Evolutionary conservation across 345 rosid species (phyloP), one percentile per base, ranked within the genome.

Genomic region (Heritiera littoralis): DNA sequence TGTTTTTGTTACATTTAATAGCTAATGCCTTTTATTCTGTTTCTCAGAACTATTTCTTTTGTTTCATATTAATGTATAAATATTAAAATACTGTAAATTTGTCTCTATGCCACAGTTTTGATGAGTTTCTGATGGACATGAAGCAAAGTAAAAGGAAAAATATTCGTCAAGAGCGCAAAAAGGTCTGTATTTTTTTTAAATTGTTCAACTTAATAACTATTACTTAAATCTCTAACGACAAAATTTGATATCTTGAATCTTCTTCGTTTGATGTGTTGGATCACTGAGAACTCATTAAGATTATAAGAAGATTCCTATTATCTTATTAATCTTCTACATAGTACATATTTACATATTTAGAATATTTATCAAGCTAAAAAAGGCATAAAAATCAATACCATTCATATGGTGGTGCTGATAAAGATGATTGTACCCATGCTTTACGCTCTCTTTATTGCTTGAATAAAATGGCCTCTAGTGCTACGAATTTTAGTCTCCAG

Each of bases 91-190:
- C 72, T 78, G 32, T 55, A 75, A 81, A 20, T 65, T 78, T 45
- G 76, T 66, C 79, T 41, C 77, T 48, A 64, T 41, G 52, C 66
- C 76, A 73, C 89, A 95, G 98, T 80, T 95, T 95, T 88, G 98
- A 95, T 82, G 98, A 93, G 80, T 93, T 95, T 81, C 86, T 93
- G 89, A 93, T 93, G 98, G 98, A 93, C 86, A 86, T 93, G 97
- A 93, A 89, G 89, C 95, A 91, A 81, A 92, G 82, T 84, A 95
- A 95, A 85, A 89, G 99, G 83, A 92, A 93, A 89, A 90, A 92
- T 85, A 88, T 95, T 59, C 92, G 93, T 72, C 95, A 35, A 35
- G 38, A 35, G 38, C 38, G 38, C 38, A 35, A 35, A 35, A 35
- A 95, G 99, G 99, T 93, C 76, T 72, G 46, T 54, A 46, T 83